Evolutionary conservation across 371 early-diverging fungal genomes (phyloP), one percentile per base, ranked within the genome.

Genomic region (Cokeromyces recurvatus): DNA sequence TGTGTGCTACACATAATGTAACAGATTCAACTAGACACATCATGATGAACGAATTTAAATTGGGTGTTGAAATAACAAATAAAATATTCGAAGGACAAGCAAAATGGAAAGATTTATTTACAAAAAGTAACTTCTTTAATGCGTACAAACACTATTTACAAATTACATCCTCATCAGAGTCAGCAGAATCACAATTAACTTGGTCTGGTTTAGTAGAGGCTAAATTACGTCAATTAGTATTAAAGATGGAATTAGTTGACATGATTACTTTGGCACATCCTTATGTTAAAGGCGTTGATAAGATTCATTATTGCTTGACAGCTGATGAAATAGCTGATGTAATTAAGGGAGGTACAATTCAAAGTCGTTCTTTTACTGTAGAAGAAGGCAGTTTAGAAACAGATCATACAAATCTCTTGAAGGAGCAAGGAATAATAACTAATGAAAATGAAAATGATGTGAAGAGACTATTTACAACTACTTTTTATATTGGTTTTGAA

Each of bases 1-100:
- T 99, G 95, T 99, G 99, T 65, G 85, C 99, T 2, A 99, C 99
- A 0, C 99, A 99, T 72, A 99, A 99, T 59, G 97, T 99, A 9
- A 90, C 93, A 0, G 72, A 73, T 32, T 97, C 97, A 2, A 99
- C 99, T 0, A 80, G 84, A 23, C 62, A 56, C 3, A 83, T 98
- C 16, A 93, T 95, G 59, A 83, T 81, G 15, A 77, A 79, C 20
- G 99, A 99, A 77, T 89, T 99, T 51, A 77, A 82, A 55, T 77
- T 86, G 29, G 84, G 79, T 46, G 56, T 52, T 23, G 86, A 86
- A 10, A 72, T 92, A 20, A 80, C 84, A 4, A 83, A 87, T 27
- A 71, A 74, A 38, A 85, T 94, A 19, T 75, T 90, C 79, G 54
- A 65, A 14, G 86, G 86, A 16, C 69, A 77, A 8, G 78, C 15